Conservation (phyloP, 192 early-diverging fungal species). For the Diversispora eburnea region DNA sequence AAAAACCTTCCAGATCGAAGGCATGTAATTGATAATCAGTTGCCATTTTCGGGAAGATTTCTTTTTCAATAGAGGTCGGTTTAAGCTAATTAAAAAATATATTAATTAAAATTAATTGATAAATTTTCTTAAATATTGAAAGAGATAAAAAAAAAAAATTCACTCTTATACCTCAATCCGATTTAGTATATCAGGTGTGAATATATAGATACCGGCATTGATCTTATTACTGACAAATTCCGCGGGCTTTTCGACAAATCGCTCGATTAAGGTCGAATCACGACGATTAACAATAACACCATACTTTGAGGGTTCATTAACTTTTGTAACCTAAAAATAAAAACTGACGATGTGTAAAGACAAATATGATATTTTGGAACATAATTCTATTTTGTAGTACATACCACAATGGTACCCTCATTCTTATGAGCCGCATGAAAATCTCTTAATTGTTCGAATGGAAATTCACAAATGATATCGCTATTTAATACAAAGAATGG, state of each 20-base stretch:
- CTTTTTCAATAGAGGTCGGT: slow-evolving; percentile 98
- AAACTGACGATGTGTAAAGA: not conserved
- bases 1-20: slow-evolving; percentile 93
- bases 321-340: slow-evolving; percentile 72
- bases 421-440: slow-evolving; percentile 90
- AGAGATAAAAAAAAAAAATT: not conserved
- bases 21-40: slow-evolving; percentile 82
- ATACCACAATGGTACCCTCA: slow-evolving; percentile 92
- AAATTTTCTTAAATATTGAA: not conserved
- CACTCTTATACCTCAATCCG: slow-evolving; percentile 72
- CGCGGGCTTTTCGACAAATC: slow-evolving; percentile 97
- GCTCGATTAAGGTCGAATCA: slow-evolving; percentile 72
- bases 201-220: slow-evolving; percentile 99
- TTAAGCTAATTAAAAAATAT: slow-evolving; percentile 53
- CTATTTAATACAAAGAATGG: slow-evolving; percentile 99
- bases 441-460: slow-evolving; percentile 81
- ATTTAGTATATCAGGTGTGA: slow-evolving; percentile 85
- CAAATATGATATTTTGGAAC: not conserved
- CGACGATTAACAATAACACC: slow-evolving; percentile 92
- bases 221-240: slow-evolving; percentile 97
- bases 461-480: slow-evolving; percentile 99
- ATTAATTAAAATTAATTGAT: not conserved
- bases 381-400: slow-evolving; percentile 15
- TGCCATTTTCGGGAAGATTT: slow-evolving; percentile 94
- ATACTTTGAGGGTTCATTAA: slow-evolving; percentile 98